phyloP scores from a whole-genome alignment of 176 grass and related monocot genomes.

The Zizania latifolia region DNA sequence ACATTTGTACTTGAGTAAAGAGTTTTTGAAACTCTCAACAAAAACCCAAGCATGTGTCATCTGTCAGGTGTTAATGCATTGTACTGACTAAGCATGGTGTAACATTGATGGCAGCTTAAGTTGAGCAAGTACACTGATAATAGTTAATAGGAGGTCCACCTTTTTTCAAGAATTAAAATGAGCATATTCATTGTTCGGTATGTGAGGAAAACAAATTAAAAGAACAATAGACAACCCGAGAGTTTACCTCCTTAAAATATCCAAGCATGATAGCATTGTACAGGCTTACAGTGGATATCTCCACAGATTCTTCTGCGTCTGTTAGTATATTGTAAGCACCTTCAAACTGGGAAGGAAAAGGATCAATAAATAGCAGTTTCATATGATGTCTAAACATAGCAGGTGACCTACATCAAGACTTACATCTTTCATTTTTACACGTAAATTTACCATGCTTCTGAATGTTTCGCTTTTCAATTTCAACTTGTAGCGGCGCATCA shows the following conservation, averaged over 20 bases:
- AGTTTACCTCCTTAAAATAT: constrained; percentile 80
- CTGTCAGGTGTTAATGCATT: constrained; percentile 1
- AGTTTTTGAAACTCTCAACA: constrained; percentile 12
- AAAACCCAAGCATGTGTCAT: neutral
- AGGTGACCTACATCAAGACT: constrained; percentile 33
- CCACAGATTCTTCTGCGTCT: constrained; percentile 53
- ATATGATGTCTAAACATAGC: constrained; percentile 21
- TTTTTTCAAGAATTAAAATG: neutral
- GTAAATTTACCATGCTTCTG: constrained; percentile 73
- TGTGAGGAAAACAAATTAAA: constrained; percentile 23
- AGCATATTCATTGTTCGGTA: constrained; percentile 2
- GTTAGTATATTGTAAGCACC: constrained; percentile 70
- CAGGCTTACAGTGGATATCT: constrained; percentile 61
- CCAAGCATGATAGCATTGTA: constrained; percentile 83
- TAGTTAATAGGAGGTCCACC: constrained; percentile 8
- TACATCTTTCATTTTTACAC: constrained; percentile 87
- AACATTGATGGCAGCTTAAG: constrained; percentile 1
- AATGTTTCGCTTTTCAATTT: constrained; percentile 62
- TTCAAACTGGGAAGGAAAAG: constrained; percentile 60
- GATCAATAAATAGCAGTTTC: constrained; percentile 31
- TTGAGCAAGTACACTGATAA: constrained; percentile 29
- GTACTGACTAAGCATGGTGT: constrained; percentile 10
- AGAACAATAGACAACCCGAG: neutral
- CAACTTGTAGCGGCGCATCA: constrained; percentile 68
- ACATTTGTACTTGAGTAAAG: neutral